Base-by-base conservation (phyloP, 179 eudicot genomes). In the Amaranthus tricolor region DNA sequence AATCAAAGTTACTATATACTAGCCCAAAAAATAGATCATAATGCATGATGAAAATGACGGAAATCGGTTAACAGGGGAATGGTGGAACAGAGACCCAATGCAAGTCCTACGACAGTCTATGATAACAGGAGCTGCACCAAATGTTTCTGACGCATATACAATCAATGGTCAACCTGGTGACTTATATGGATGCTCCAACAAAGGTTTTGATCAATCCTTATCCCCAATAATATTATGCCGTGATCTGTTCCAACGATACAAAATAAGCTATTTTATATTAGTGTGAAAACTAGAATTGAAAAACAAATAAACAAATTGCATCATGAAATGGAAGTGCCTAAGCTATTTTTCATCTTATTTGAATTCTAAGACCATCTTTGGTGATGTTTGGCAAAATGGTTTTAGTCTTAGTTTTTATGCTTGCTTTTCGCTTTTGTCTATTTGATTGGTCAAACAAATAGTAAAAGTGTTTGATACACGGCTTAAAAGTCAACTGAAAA, bases 101-200 rank as follows among this genome's bases (percentile, higher is more conserved):
- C 68, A 44, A 47, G 88, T 89, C 31, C 77, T 84, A 16, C 60
- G 83, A 69, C 94, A 82, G 59, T 90, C 92, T n/a, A 55, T 54
- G 2, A 84, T 83, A 61, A 85, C 86, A 5, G 97, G 97, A 12
- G 92, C 79, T 54, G 94, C 86, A 73, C 89, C 94, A 14, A 88
- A 89, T 79, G 70, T 89, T 7, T 91, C 97, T 6, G 92, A 91
- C 76, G 97, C 97, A 24, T 89, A 84, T 73, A 84, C 91, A 31
- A 89, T 91, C 48, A 89, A 91, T 51, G 93, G 91, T 57, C 89
- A 89, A 76, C 96, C 98, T 40, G 96, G 96, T 14, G 93, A 91
- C 72, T 87, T 91, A 16, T 89, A 89, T 77, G 50, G 66, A 74
- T 91, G 96, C 75, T 91, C 96, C 52, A 86, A 76, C 73, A 75